These are phyloP conservation scores for Cafeteria roenbergensis DNA, from an alignment of 108 stramenopile genomes.

Conservation along the genomic window DNA sequence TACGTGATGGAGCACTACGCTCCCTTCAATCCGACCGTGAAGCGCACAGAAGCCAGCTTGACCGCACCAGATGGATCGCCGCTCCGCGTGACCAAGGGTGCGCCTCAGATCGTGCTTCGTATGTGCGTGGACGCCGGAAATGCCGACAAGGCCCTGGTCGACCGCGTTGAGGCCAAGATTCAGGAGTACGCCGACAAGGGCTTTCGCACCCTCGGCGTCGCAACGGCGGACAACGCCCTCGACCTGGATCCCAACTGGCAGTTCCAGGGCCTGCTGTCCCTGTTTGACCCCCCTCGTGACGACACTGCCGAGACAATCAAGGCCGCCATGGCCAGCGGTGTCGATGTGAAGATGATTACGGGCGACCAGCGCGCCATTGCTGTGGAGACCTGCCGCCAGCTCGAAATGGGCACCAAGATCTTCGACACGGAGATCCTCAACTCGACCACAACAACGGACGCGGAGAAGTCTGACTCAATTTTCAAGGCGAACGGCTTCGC, in stretches of 20 bases:
- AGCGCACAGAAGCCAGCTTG: conserved; percentile 58
- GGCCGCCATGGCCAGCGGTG: conserved; percentile 50
- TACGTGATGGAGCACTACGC: conserved; percentile 34
- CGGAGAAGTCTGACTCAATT: conserved; percentile 39
- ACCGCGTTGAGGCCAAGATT: neutral
- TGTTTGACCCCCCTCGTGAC: conserved; percentile 63
- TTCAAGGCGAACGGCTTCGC: conserved; percentile 60
- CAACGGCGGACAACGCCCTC: neutral
- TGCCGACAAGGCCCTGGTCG: conserved; percentile 37
- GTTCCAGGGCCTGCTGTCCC: conserved; percentile 62
- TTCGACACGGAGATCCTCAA: conserved; percentile 37
- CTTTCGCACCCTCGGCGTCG: conserved; percentile 12
- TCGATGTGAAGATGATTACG: conserved; percentile 69
- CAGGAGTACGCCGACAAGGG: conserved; percentile 14
- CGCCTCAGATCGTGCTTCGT: conserved; percentile 53
- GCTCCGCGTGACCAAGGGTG: conserved; percentile 58
- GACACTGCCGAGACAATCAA: conserved; percentile 59
- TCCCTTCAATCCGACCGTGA: conserved; percentile 61
- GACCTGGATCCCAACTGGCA: conserved; percentile 19
- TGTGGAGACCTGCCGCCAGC: conserved; percentile 35
- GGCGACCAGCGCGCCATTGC: conserved; percentile 52
- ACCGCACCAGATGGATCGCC: conserved; percentile 28
- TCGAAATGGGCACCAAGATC: conserved; percentile 48
- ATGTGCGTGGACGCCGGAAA: conserved; percentile 30
- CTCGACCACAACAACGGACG: conserved; percentile 20